A percentile compares a stretch with the other conserved stretches of the same genome.
phyloP scores from a whole-genome alignment of 352 stramenopile species.

The Pythium graminicola region DNA sequence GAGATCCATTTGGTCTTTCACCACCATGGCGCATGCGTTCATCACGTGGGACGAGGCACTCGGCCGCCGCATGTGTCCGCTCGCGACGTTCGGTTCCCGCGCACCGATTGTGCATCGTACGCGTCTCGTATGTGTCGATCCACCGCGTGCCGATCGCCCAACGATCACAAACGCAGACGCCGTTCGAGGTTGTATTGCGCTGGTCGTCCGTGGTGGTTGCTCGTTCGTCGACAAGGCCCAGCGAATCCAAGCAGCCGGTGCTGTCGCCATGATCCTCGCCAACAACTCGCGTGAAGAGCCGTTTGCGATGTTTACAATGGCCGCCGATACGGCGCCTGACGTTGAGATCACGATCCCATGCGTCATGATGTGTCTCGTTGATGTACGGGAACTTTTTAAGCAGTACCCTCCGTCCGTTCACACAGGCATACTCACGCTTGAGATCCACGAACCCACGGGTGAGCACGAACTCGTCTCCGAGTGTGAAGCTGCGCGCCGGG shows the following conservation, averaged over 20 bases:
- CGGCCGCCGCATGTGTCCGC: constrained; percentile 38
- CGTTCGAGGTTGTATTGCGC: constrained; percentile 40
- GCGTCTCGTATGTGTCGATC: constrained; percentile 49
- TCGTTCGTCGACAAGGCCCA: constrained; percentile 61
- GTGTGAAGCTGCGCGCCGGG: constrained; percentile 14
- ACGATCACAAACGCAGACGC: constrained; percentile 40
- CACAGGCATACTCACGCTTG: constrained; percentile 34
- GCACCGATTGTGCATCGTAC: constrained; percentile 19
- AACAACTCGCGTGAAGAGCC: constrained; percentile 55
- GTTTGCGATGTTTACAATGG: constrained; percentile 58
- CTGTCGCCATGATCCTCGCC: constrained; percentile 45
- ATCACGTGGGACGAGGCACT: constrained; percentile 44
- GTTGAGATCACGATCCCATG: constrained; percentile 40
- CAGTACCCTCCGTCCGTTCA: constrained; percentile 47
- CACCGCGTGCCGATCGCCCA: constrained; percentile 47
- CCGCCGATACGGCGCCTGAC: constrained; percentile 16
- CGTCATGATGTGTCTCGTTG: constrained; percentile 60
- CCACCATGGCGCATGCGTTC: constrained; percentile 37
- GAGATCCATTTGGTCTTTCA: not conserved
- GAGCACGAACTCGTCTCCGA: constrained; percentile 11
- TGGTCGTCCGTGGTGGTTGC: constrained; percentile 64
- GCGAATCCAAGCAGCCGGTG: constrained; percentile 46
- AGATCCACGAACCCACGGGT: constrained; percentile 28
- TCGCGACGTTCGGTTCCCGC: constrained; percentile 54
- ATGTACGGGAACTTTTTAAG: constrained; percentile 57